Conservation (phyloP, 2,329 filamentous ascomycete genomes). For the Diaporthe vexans region DNA sequence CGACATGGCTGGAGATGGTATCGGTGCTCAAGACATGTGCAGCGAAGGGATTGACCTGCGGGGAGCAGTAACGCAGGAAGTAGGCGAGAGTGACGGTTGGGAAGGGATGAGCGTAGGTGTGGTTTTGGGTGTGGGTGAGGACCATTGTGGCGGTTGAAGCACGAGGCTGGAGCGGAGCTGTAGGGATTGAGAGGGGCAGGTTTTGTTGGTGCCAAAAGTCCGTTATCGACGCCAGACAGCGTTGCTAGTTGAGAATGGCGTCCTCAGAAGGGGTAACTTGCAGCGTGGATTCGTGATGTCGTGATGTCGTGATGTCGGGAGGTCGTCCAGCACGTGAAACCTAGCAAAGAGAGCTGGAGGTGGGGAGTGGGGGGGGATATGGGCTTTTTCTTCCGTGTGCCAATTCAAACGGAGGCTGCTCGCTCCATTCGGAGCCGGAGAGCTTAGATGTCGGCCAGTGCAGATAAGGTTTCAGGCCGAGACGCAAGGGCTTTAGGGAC, state of each 20-base stretch:
- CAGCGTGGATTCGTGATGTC: background rate
- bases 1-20: constrained; percentile 81
- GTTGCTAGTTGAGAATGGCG: background rate
- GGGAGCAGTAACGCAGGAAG: constrained; percentile 86
- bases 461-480: constrained; percentile 29
- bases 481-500: constrained; percentile 2
- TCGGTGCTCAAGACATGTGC: constrained; percentile 87
- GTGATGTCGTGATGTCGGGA: constrained; percentile 18
- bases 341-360: background rate
- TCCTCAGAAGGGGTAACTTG: background rate
- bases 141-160: constrained; percentile 64
- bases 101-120: constrained; percentile 85
- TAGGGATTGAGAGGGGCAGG: background rate
- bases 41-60: constrained; percentile 81
- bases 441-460: constrained; percentile 1
- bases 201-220: background rate
- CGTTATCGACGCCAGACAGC: constrained; percentile 16
- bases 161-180: constrained; percentile 33
- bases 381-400: constrained; percentile 14
- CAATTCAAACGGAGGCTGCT: constrained; percentile 28
- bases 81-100: constrained; percentile 89
- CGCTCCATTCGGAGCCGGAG: constrained; percentile 40
- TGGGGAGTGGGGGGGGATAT: background rate
- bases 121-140: constrained; percentile 75
- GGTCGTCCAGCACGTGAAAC: constrained; percentile 27